Conservation (phyloP, 1,284 basidiomycete species). For the Trichosporon ovoides region DNA sequence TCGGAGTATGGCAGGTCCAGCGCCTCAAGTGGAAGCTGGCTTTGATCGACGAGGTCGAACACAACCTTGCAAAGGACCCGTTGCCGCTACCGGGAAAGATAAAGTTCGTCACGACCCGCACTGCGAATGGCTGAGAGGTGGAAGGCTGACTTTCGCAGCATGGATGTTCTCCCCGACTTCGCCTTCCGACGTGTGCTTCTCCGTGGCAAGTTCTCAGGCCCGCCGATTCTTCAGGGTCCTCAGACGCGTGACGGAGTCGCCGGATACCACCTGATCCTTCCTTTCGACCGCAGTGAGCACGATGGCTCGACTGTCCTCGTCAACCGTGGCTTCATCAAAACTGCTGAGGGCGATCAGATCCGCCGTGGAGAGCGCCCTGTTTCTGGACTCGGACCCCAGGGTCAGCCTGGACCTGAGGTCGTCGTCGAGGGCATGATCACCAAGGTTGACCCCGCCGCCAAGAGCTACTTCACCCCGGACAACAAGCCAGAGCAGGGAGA, state of each 20-base stretch:
- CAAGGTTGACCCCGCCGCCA: constrained; percentile 60
- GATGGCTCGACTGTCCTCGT: constrained; percentile 59
- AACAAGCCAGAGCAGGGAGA: constrained; percentile 73
- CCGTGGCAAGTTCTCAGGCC: constrained; percentile 71
- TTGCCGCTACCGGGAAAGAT: constrained; percentile 74
- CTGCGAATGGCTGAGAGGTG: neutral
- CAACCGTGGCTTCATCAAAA: constrained; percentile 81
- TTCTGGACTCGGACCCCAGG: constrained; percentile 27
- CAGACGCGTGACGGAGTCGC: constrained; percentile 78
- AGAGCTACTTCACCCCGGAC: constrained; percentile 68
- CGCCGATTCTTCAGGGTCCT: constrained; percentile 77
- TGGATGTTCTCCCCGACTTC: constrained; percentile 69
- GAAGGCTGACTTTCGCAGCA: neutral
- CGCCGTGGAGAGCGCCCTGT: constrained; percentile 52
- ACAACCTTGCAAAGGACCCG: constrained; percentile 77
- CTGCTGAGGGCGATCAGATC: constrained; percentile 40
- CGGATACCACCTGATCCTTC: constrained; percentile 37
- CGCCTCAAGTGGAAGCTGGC: constrained; percentile 91
- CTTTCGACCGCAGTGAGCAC: constrained; percentile 21
- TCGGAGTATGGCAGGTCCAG: constrained; percentile 88
- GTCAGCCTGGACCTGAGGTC: constrained; percentile 30
- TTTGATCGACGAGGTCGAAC: constrained; percentile 89
- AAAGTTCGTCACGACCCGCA: constrained; percentile 61
- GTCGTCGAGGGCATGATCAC: constrained; percentile 57
- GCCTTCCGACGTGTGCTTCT: constrained; percentile 75